Base-by-base conservation (phyloP, 208 protist genomes). In the Crithidia thermophila region DNA sequence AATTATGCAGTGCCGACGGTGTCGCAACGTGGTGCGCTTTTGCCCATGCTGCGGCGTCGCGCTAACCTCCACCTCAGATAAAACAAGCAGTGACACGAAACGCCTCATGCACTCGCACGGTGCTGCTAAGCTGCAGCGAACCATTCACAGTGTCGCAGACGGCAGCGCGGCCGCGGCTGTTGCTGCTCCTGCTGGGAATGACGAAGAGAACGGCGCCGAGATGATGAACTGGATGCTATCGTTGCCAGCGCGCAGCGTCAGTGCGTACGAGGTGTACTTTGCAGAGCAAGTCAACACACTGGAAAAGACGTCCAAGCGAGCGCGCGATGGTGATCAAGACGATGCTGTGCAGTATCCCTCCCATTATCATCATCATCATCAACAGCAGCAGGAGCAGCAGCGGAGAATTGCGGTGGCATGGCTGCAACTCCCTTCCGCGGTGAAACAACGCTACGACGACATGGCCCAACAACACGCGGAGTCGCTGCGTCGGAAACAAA, bases 41-140 rank as follows among this genome's bases (percentile, higher is more conserved):
- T 85, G 79, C 31, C 71, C 79, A 4, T 79, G 67, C 63, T 85
- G 79, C 21, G 77, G 77, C 27, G 16, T 42, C 2, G 45, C 61
- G 0, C 45, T 74, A n/a, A n/a, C 18, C 18, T n/a, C 8, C 3
- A 2, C n/a, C n/a, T n/a, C n/a, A n/a, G n/a, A n/a, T n/a, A n/a
- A n/a, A n/a, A n/a, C n/a, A n/a, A n/a, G n/a, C n/a, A n/a, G n/a
- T n/a, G n/a, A n/a, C n/a, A n/a, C n/a, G n/a, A n/a, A n/a, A n/a
- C n/a, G n/a, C n/a, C 16, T 16, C 39, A 43, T 43, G 39, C 39
- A 18, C 13, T 43, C 13, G 39, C 13, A 16, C 39, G 39, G 39
- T 43, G 39, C 39, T 43, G 13, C 39, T 16, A n/a, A n/a, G n/a
- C n/a, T n/a, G n/a, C n/a, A n/a, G n/a, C n/a, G n/a, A n/a, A n/a